phyloP scores from a whole-genome alignment of 345 rosid species.

The Gossypium ekmanianum region DNA sequence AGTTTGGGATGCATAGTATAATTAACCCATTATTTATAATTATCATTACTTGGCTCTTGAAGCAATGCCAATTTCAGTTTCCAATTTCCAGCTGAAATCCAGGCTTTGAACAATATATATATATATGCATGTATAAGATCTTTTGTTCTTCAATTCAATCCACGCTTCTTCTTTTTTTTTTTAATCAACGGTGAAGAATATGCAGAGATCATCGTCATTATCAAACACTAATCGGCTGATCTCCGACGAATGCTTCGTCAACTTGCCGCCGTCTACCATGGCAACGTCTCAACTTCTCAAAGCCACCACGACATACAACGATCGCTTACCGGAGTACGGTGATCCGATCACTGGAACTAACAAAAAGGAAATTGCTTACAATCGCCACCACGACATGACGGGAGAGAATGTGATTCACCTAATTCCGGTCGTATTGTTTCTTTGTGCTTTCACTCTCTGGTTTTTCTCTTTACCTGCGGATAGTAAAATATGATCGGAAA shows the following conservation, averaged over 20 bases:
- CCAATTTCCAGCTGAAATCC: conserved; percentile 1
- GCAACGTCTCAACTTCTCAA: conserved; percentile 8
- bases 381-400: conserved; percentile 21
- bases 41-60: not conserved
- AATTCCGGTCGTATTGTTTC: conserved; percentile 55
- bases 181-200: not conserved
- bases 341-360: conserved; percentile 23
- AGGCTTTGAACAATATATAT: not conserved
- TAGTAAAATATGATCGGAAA: not conserved
- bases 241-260: conserved; percentile 44
- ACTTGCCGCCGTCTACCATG: conserved; percentile 22
- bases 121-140: not conserved
- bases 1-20: too few relatives aligned
- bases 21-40: too few relatives aligned
- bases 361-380: conserved; percentile 44
- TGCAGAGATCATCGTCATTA: conserved; percentile 41
- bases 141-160: not conserved
- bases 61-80: conserved; percentile 9
- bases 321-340: conserved; percentile 22
- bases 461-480: conserved; percentile 24
- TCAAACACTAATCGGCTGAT: conserved; percentile 27
- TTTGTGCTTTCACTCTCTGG: conserved; percentile 67
- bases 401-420: conserved; percentile 49
- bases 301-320: conserved; percentile 15
- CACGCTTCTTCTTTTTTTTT: not conserved